phyloP scores from a whole-genome alignment of 2,329 filamentous ascomycete genomes.

The Apiospora phragmitis region DNA sequence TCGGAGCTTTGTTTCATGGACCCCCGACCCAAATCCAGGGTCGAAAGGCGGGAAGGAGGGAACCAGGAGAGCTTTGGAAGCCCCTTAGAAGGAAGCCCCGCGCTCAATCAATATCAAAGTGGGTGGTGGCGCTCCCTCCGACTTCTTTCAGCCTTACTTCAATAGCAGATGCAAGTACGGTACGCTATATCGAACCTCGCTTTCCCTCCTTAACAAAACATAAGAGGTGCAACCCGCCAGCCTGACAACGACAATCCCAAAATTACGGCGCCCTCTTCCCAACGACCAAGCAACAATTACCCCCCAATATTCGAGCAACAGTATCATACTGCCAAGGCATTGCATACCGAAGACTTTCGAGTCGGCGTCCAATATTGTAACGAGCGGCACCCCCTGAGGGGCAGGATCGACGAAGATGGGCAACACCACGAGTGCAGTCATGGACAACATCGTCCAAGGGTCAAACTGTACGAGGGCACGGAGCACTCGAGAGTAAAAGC shows the following conservation, averaged over 20 bases:
- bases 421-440: conserved; percentile 70
- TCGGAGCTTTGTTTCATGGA: not conserved
- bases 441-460: conserved; percentile 94
- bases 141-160: conserved; percentile 6
- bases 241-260: not conserved
- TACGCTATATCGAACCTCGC: conserved; percentile 3
- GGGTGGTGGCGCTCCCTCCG: not conserved
- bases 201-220: not conserved
- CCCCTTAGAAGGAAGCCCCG: not conserved
- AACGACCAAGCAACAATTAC: not conserved
- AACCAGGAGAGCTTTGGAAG: conserved; percentile 6
- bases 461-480: conserved; percentile 75
- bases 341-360: not conserved
- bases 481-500: not conserved
- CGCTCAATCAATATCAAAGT: not conserved
- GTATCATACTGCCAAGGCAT: not conserved
- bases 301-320: not conserved
- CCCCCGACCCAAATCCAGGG: conserved; percentile 1
- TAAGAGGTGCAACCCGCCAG: not conserved
- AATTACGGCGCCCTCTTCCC: not conserved
- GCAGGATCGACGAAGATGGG: conserved; percentile 49
- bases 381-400: conserved; percentile 10
- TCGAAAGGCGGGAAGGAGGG: not conserved
- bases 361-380: not conserved
- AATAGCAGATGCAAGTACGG: not conserved